Conservation (phyloP, 805 yeast genomes). For the Wickerhamomyces bisporus region DNA sequence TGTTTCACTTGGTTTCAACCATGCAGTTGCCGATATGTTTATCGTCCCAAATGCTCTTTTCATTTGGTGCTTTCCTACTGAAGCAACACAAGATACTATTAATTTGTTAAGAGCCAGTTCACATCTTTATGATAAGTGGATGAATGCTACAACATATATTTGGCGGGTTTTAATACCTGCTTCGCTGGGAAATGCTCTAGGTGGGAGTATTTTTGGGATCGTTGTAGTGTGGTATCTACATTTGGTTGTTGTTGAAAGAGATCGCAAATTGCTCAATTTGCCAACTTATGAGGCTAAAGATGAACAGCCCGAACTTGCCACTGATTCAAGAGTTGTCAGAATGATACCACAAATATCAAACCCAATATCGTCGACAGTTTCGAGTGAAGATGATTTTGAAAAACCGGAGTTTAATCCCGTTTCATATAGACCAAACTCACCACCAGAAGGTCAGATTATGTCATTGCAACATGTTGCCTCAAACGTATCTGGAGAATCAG, state of each 20-base stretch:
- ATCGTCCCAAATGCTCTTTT: constrained; percentile 60
- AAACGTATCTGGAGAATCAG: constrained; percentile 5
- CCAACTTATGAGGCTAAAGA: constrained; percentile 70
- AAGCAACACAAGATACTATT: not conserved
- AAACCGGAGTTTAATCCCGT: constrained; percentile 11
- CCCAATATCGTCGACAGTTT: no score
- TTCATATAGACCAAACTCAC: constrained; percentile 13
- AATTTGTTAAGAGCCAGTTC: not conserved
- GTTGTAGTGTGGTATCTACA: constrained; percentile 71
- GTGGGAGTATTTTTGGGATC: constrained; percentile 67
- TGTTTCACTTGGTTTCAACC: constrained; percentile 75
- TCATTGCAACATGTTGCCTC: constrained; percentile 5
- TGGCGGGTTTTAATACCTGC: constrained; percentile 75
- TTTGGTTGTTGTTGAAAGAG: constrained; percentile 65
- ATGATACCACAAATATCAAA: no score
- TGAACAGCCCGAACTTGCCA: constrained; percentile 73
- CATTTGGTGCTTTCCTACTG: constrained; percentile 26
- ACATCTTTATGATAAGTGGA: not conserved
- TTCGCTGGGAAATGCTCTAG: constrained; percentile 68
- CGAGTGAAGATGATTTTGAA: constrained; percentile 5
- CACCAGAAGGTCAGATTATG: no score
- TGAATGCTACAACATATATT: constrained; percentile 49
- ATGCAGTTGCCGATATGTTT: constrained; percentile 80
- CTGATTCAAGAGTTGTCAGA: constrained; percentile 75
- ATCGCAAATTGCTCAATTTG: constrained; percentile 52